Conservation (phyloP, 2,329 filamentous ascomycete genomes). For the Claviceps fusiformis region DNA sequence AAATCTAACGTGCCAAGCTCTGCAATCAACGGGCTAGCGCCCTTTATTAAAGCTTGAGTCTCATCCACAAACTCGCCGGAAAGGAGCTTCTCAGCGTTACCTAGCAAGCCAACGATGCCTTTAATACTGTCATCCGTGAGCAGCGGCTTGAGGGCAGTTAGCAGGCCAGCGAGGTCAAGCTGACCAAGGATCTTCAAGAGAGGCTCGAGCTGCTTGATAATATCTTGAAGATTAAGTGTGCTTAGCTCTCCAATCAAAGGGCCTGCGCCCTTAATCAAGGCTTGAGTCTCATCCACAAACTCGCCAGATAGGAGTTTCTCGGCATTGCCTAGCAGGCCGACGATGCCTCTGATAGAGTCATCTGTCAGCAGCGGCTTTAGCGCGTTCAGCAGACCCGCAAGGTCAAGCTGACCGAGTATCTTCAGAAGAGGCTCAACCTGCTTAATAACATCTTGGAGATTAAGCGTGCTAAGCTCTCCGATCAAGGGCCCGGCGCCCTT, state of each 20-base stretch:
- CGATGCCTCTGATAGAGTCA: conserved; percentile 17
- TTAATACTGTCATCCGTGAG: conserved; percentile 12
- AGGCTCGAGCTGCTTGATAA: conserved; percentile 17
- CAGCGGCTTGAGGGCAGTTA: conserved; percentile 16
- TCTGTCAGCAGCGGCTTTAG: conserved; percentile 15
- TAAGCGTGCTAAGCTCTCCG: background rate
- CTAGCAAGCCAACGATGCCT: conserved; percentile 18
- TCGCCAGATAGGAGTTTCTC: conserved; percentile 15
- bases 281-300: conserved; percentile 16
- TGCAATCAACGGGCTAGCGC: no score
- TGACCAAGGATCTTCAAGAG: conserved; percentile 5
- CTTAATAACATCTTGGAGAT: background rate
- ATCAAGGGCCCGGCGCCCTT: background rate
- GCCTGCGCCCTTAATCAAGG: conserved; percentile 5
- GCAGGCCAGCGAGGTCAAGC: conserved; percentile 7
- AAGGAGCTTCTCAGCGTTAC: conserved; percentile 17
- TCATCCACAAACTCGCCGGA: no score
- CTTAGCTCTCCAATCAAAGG: conserved; percentile 6
- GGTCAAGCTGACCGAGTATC: conserved; percentile 15
- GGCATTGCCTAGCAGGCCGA: conserved; percentile 19
- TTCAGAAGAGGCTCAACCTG: background rate
- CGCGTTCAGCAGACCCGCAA: conserved; percentile 16
- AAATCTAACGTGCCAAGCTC: no score
- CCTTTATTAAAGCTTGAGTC: no score
- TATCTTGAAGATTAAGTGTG: conserved; percentile 11